Evolutionary conservation across 441 rosid genomes (phyloP).

Genomic region (Erodium texanum): DNA sequence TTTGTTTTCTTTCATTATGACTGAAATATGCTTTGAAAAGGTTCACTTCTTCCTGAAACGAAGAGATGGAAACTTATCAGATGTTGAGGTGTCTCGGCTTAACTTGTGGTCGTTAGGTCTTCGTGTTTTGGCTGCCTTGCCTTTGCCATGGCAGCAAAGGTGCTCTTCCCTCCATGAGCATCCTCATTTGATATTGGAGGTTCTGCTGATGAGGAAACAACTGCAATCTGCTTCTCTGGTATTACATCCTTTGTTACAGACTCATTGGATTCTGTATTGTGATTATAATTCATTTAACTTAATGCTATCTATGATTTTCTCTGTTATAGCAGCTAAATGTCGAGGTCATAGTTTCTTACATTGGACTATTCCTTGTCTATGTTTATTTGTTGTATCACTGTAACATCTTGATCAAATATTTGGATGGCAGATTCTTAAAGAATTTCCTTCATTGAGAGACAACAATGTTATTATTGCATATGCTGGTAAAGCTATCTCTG

Average conservation of each 20-base stretch:
- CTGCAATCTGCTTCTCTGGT: slow-evolving; percentile 88
- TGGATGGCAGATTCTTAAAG: slow-evolving; percentile 68
- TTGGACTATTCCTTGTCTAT: background rate
- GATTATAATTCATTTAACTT: background rate
- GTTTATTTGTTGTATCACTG: slow-evolving; percentile 1
- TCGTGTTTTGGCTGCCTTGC: slow-evolving; percentile 91
- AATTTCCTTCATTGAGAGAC: slow-evolving; percentile 80
- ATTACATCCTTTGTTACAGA: slow-evolving; percentile 14
- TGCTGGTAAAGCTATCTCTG: slow-evolving; percentile 86
- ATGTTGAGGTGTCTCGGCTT: slow-evolving; percentile 73
- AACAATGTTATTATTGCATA: slow-evolving; percentile 58
- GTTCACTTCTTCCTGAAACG: slow-evolving; percentile 96
- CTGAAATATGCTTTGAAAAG: slow-evolving; percentile 36
- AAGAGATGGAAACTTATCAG: slow-evolving; percentile 76
- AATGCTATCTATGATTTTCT: background rate
- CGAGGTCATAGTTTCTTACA: background rate
- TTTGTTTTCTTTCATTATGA: slow-evolving; percentile 6
- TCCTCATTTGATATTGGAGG: slow-evolving; percentile 89
- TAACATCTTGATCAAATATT: slow-evolving; percentile 18
- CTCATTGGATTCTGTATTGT: slow-evolving; percentile 17
- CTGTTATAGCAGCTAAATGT: background rate
- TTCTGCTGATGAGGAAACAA: slow-evolving; percentile 94
- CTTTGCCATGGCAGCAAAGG: slow-evolving; percentile 98
- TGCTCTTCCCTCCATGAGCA: slow-evolving; percentile 95
- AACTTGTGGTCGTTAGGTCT: slow-evolving; percentile 99